Percentiles rank a stretch among this genome's conserved stretches.
phyloP scores from a whole-genome alignment of 306 rosid species.

The Castanea mollissima region DNA sequence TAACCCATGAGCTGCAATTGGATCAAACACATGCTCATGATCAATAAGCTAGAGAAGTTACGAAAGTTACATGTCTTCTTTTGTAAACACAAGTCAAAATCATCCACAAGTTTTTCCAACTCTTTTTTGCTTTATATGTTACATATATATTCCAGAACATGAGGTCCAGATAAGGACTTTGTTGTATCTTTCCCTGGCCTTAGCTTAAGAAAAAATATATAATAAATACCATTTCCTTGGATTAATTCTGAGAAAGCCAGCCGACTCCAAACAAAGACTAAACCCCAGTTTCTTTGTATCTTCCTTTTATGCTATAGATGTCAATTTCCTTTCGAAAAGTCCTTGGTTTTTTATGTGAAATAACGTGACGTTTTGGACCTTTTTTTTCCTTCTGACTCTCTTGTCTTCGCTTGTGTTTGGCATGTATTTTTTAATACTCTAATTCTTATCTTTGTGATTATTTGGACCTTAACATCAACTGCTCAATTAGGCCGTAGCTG shows the following conservation, averaged over 20 bases:
- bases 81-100: slow-evolving; percentile 1
- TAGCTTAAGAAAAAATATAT: not conserved
- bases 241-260: slow-evolving; percentile 11
- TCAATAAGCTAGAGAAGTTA: slow-evolving; percentile 5
- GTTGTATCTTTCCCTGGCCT: not conserved
- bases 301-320: slow-evolving; percentile 1
- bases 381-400: not conserved
- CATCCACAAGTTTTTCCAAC: slow-evolving; percentile 5
- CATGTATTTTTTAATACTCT: not conserved
- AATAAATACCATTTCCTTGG: slow-evolving; percentile 11
- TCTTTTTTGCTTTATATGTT: slow-evolving; percentile 8
- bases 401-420: not conserved
- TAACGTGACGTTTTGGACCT: slow-evolving; percentile 20
- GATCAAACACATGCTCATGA: slow-evolving; percentile 1
- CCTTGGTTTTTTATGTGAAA: slow-evolving; percentile 6
- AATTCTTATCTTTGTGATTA: slow-evolving; percentile 10
- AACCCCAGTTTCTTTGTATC: slow-evolving; percentile 12
- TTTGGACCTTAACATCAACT: not conserved
- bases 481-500: not conserved
- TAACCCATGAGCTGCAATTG: slow-evolving; percentile 8
- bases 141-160: slow-evolving; percentile 5
- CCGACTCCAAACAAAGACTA: not conserved
- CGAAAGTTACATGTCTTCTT: not conserved
- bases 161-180: slow-evolving; percentile 20
- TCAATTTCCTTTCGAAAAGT: slow-evolving; percentile 16